These are phyloP conservation scores for Aphanomyces stellatus DNA, from an alignment of 352 stramenopile species.

Conservation along the genomic window DNA sequence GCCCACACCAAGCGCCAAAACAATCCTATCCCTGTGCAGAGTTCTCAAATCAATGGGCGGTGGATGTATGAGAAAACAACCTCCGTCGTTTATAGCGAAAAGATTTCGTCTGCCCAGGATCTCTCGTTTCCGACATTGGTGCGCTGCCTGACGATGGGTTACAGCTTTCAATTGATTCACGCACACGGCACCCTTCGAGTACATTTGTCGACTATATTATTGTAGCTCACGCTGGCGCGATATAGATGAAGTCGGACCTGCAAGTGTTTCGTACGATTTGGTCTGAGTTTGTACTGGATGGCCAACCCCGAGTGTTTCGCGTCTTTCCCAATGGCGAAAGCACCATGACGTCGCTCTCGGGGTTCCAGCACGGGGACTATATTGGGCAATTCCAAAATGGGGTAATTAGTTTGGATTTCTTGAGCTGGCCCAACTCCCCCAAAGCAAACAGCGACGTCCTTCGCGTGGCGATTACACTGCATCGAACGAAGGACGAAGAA, in stretches of 20 bases:
- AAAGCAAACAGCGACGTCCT: not conserved
- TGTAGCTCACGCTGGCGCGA: too few relatives aligned
- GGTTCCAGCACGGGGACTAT: not conserved
- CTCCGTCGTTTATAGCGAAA: not conserved
- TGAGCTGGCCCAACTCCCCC: not conserved
- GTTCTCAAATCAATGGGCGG: not conserved
- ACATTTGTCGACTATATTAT: not conserved
- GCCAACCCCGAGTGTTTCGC: slow-evolving; percentile 43
- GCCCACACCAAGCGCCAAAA: not conserved
- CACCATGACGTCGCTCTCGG: not conserved
- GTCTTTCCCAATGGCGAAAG: slow-evolving; percentile 52
- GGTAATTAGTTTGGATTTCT: not conserved
- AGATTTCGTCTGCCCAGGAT: not conserved
- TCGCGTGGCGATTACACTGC: not conserved
- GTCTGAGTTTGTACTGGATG: slow-evolving; percentile 41
- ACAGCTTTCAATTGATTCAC: slow-evolving; percentile 1
- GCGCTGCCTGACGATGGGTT: slow-evolving; percentile 13
- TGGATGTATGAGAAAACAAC: slow-evolving; percentile 14
- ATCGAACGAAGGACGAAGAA: not conserved
- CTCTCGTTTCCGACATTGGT: slow-evolving; percentile 6
- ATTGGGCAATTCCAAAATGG: slow-evolving; percentile 13
- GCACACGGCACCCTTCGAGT: not conserved
- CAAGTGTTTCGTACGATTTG: not conserved
- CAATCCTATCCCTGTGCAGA: not conserved
- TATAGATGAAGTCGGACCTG: slow-evolving; percentile 15